A percentile compares a stretch with the other conserved stretches of the same genome.
phyloP scores from a whole-genome alignment of 1,284 basidiomycete genomes.

The Inonotus hispidus region DNA sequence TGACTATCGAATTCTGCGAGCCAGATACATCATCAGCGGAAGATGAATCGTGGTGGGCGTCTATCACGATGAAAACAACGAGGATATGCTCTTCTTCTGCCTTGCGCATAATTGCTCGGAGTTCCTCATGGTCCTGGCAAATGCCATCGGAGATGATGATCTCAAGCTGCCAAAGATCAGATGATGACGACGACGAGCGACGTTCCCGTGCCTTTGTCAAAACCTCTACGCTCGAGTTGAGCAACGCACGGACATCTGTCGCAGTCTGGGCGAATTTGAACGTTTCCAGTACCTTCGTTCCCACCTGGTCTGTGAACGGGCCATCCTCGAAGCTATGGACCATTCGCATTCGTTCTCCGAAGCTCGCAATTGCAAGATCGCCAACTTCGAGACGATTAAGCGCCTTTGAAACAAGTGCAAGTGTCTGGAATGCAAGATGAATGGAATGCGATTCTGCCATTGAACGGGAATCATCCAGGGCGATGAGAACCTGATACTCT shows the following conservation, averaged over 20 bases:
- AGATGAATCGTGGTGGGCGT: conserved; percentile 61
- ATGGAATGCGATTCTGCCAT: conserved; percentile 95
- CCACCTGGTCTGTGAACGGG: conserved; percentile 74
- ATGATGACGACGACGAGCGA: conserved; percentile 50
- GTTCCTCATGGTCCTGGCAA: conserved; percentile 89
- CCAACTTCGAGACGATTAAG: conserved; percentile 92
- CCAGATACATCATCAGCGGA: conserved; percentile 19
- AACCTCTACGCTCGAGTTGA: conserved; percentile 79
- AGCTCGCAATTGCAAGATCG: conserved; percentile 88
- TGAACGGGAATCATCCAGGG: conserved; percentile 93
- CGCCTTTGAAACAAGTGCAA: conserved; percentile 89
- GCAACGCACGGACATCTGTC: conserved; percentile 83
- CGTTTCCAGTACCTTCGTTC: conserved; percentile 74
- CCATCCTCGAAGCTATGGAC: conserved; percentile 83
- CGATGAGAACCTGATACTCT: conserved; percentile 94
- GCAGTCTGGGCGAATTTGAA: conserved; percentile 91
- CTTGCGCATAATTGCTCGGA: conserved; percentile 76
- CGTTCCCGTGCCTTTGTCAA: conserved; percentile 74
- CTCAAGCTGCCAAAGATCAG: conserved; percentile 95
- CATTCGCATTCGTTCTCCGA: conserved; percentile 85
- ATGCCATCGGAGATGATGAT: conserved; percentile 99
- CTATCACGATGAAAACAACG: conserved; percentile 96
- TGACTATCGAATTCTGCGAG: conserved; percentile 75
- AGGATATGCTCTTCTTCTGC: conserved; percentile 91
- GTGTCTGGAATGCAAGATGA: conserved; percentile 91